Conservation (phyloP, 495 filamentous ascomycete genomes). For the Hypoxylon lienhwacheense region DNA sequence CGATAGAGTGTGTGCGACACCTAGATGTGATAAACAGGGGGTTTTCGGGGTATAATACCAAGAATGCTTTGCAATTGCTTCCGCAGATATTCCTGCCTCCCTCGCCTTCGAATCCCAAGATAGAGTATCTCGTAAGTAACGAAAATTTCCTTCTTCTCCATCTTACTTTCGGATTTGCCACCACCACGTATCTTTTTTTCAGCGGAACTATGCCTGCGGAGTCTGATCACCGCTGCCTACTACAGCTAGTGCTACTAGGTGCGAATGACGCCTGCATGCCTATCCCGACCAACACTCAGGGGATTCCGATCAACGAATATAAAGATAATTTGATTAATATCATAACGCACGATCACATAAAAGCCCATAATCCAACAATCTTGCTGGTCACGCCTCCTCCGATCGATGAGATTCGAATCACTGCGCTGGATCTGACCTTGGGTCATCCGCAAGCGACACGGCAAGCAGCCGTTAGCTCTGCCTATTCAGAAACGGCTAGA, state of each 20-base stretch:
- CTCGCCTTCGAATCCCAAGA: constrained; percentile 54
- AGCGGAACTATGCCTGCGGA: neutral
- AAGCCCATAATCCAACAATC: constrained; percentile 70
- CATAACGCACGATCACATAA: constrained; percentile 65
- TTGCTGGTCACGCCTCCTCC: constrained; percentile 79
- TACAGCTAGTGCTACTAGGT: constrained; percentile 77
- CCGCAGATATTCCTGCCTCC: constrained; percentile 48
- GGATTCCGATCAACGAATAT: constrained; percentile 73
- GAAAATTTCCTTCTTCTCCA: neutral
- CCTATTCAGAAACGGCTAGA: constrained; percentile 69
- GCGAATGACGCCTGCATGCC: constrained; percentile 81
- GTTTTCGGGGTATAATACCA: constrained; percentile 54
- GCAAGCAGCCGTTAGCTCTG: constrained; percentile 63
- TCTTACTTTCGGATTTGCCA: no score
- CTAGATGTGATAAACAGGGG: constrained; percentile 55
- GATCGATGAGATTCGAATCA: constrained; percentile 71
- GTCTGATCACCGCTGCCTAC: constrained; percentile 21
- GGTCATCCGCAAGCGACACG: constrained; percentile 57
- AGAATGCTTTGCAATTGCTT: constrained; percentile 47
- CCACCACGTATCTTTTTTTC: neutral
- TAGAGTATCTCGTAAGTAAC: constrained; percentile 64
- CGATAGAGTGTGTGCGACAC: constrained; percentile 47
- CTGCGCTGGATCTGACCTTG: constrained; percentile 53
- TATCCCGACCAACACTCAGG: constrained; percentile 59
- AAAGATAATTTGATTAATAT: constrained; percentile 70